Evolutionary conservation across 83 land plant species (phyloP), one percentile per base, ranked within the genome.

Genomic region (Larix sibirica): DNA sequence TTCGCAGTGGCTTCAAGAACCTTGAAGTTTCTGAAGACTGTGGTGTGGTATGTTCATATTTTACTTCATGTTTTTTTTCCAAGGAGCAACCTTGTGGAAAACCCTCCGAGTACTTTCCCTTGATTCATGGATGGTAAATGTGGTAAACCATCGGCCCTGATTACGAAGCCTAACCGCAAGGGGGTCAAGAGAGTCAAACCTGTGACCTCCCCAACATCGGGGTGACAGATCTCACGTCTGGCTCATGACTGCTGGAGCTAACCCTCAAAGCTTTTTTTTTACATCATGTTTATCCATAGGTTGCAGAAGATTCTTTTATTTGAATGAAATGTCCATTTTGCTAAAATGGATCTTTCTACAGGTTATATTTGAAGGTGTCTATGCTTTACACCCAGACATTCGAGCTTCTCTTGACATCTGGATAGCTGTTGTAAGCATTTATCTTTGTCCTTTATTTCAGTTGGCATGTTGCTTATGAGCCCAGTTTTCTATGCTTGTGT

Each of bases 331-430:
- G 44, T 42, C 44, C 44, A 6, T 6, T 40, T n/a, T 73, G 77
- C 56, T 56, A 78, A 47, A 65, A 54, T 68, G 24, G 4, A 14
- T 80, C 16, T 84, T 60, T 62, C 58, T 63, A 26, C 82, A 97
- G 99, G 97, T 98, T 24, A 96, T 98, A 71, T 90, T 98, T 87
- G 99, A 98, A 87, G 99, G 99, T 8, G 99, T 98, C 4, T 95
- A 98, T 91, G 99, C 99, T 75, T 85, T 98, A 87, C 99, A 96
- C 86, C 99, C 99, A 77, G 92, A 91, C 56, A 94, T 98, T 60
- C 87, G 99, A 56, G 87, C 88, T 78, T 90, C 90, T 62, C 88
- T 98, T 80, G 97, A 98, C 83, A 80, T 98, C 79, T 96, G 96
- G 96, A 94, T 98, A 85, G 99, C 99, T 82, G 99, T 98, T 85